A percentile compares a stretch with the other conserved stretches of the same genome.
Evolutionary conservation across 257 asterid species (phyloP).

Genomic region (Rehmannia glutinosa): DNA sequence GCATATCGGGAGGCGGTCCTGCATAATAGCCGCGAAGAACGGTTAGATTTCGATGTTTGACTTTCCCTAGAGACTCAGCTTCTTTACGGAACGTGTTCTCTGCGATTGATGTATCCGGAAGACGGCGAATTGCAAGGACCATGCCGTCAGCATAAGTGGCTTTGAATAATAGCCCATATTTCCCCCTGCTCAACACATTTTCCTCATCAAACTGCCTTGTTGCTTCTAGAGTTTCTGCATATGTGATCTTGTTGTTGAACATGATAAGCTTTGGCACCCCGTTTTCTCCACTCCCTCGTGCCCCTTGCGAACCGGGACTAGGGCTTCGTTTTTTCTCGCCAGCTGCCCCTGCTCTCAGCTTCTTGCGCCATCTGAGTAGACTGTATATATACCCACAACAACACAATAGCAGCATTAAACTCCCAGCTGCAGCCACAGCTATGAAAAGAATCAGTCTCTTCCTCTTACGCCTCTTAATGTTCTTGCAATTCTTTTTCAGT

Average conservation of each 20-base stretch:
- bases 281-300: constrained; percentile 75
- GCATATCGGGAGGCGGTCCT: constrained; percentile 73
- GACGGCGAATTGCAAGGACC: constrained; percentile 80
- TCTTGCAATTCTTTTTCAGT: constrained; percentile 39
- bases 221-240: constrained; percentile 77
- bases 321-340: constrained; percentile 84
- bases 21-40: constrained; percentile 84
- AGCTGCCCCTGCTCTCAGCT: constrained; percentile 39
- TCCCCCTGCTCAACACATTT: constrained; percentile 68
- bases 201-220: constrained; percentile 91
- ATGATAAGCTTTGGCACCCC: constrained; percentile 69
- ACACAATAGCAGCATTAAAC: constrained; percentile 46
- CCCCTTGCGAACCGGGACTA: constrained; percentile 59
- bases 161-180: constrained; percentile 62
- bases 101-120: constrained; percentile 57
- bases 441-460: constrained; percentile 56
- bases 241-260: constrained; percentile 78
- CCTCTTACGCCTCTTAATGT: constrained; percentile 30
- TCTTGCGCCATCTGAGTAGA: constrained; percentile 58
- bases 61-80: constrained; percentile 73
- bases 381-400: constrained; percentile 66
- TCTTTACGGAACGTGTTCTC: constrained; percentile 63
- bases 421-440: constrained; percentile 55
- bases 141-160: constrained; percentile 80
- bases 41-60: constrained; percentile 71